Base-by-base conservation (phyloP, 2,329 filamentous ascomycete species). In the Dactylonectria macrodidyma region DNA sequence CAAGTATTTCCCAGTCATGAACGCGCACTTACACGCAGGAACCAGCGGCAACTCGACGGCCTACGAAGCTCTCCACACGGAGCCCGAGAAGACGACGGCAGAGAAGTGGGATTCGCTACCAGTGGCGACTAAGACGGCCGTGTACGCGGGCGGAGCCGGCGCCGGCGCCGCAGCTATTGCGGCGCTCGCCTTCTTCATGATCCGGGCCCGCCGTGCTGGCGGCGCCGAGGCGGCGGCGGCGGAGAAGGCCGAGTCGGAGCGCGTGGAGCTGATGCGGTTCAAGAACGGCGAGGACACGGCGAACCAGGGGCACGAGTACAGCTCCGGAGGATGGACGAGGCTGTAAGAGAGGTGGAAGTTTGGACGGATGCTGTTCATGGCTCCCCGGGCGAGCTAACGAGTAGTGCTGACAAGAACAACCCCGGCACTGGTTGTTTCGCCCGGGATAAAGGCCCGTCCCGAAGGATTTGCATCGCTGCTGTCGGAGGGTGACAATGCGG, bases 41-140 rank as follows among this genome's bases (percentile, higher is more conserved):
- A 1, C 64, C 64, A 89, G 86, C 38, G 88, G 88, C 62, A 90
- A 91, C 78, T 91, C 89, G 1, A 89, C 87, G 2, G 84, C 84
- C 11, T 78, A 82, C 44, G 79, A 87, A 10, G 81, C 78, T 7
- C 80, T 91, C 71, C 71, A 79, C 71, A 70, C 71, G 14, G 68
- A 78, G 14, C 82, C 83, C 2, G 74, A 83, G 14, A 82, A 84
- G 75, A 81, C 86, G 0, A 65, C 87, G 0, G 77, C 82, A 6
- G 81, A 91, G 26, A 90, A 89, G 72, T 91, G 86, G 83, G 79
- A 84, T 26, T 83, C 81, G 1, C 84, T 91, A 9, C 82, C 88
- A 3, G 68, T 80, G 1, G 78, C 78, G 8, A 81, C 86, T 70
- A 90, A 88, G 79, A 82, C 83, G 2, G 88, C 82, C 59, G 79